Evolutionary conservation across 768 basidiomycete genomes (phyloP), one percentile per base, ranked within the genome.

Genomic region (Stropharia rugosoannulata): DNA sequence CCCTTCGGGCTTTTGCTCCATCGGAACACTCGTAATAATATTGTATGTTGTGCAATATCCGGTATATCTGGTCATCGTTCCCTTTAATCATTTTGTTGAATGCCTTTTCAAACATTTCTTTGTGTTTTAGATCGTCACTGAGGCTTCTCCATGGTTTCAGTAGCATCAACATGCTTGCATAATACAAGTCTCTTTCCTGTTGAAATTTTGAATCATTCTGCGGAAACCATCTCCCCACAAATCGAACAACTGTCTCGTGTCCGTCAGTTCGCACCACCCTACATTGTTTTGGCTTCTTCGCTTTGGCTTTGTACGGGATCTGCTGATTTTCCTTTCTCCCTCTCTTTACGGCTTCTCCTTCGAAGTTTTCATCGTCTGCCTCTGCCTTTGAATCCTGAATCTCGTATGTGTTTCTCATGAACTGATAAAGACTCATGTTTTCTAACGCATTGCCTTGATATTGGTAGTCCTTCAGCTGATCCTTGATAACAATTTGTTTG

Each of bases 141-240:
- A n/a, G n/a, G n/a, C n/a, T n/a, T n/a, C 59, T 22, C 77, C 74
- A 78, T 1, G 74, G 77, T 38, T 66, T 68, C 0, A 76, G 56
- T 0, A 79, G 51, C 11, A 62, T 8, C 0, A 79, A 61, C 55
- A 76, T 73, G 0, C 36, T 59, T 1, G 72, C 72, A 22, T 49
- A 59, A 38, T 74, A 73, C 58, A 74, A 45, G 2, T 64, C 51
- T 9, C 9, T 36, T 9, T 51, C 52, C 7, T 19, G 49, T 8
- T 56, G 37, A 1, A 5, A 12, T n/a, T 27, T 15, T 2, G n/a
- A 59, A 37, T 73, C 63, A 1, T 37, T 32, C 0, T 65, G 43
- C 0, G 69, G 67, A 46, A 75, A 70, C 57, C 65, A 74, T 6
- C 36, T 51, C 0, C 76, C 74, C 4, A 74, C 56, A 47, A 78